Conservation (phyloP, 257 asterid species). For the Thymus quinquecostatus region DNA sequence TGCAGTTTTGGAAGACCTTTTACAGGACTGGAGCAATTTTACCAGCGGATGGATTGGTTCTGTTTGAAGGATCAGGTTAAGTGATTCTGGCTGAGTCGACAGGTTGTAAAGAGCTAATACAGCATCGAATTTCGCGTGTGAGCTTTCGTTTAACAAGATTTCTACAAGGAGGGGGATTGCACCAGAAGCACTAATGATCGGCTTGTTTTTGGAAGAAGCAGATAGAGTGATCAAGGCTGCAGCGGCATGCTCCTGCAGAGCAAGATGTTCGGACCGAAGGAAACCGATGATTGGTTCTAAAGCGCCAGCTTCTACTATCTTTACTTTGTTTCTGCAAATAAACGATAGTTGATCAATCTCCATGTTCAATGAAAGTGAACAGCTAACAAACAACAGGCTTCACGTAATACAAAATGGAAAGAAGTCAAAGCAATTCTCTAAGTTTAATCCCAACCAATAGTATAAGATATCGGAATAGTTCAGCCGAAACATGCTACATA, state of each 20-base stretch:
- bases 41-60: constrained; percentile 72
- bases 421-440: too few relatives aligned
- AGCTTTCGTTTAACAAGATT: constrained; percentile 49
- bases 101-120: constrained; percentile 92
- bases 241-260: constrained; percentile 78
- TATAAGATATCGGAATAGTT: background rate
- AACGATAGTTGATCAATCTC: constrained; percentile 24
- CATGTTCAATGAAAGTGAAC: constrained; percentile 2
- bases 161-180: constrained; percentile 84
- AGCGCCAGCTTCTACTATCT: constrained; percentile 78
- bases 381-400: constrained; percentile 11
- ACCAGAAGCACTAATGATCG: constrained; percentile 75
- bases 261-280: constrained; percentile 61
- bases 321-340: constrained; percentile 76
- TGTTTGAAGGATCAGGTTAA: constrained; percentile 54
- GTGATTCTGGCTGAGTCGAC: constrained; percentile 63
- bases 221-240: constrained; percentile 88
- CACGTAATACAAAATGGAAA: background rate
- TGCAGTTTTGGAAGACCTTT: constrained; percentile 67
- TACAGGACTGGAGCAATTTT: constrained; percentile 64
- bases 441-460: too few relatives aligned
- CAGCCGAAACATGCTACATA: background rate
- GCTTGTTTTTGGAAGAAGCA: constrained; percentile 84
- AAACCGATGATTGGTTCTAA: constrained; percentile 70
- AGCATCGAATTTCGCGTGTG: constrained; percentile 80